phyloP scores from a whole-genome alignment of 306 rosid genomes.

The Fragaria vesca region DNA sequence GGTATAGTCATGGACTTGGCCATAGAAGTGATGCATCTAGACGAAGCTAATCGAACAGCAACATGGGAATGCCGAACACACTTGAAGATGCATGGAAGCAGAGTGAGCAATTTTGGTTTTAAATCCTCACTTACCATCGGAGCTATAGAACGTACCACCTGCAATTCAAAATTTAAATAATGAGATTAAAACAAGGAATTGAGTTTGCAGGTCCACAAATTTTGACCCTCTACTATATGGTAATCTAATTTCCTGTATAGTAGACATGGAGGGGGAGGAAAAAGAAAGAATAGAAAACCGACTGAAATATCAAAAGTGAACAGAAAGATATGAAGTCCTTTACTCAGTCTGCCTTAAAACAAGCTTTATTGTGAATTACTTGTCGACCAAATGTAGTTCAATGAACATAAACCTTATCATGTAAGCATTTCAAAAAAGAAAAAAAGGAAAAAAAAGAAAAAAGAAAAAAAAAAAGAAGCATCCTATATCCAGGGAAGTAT shows the following conservation, averaged over 20 bases:
- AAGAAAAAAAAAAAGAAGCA: background rate
- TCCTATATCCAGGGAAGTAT: background rate
- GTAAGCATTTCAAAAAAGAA: background rate
- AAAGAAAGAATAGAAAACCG: background rate
- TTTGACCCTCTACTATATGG: background rate
- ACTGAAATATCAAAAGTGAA: background rate
- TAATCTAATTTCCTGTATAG: constrained; percentile 1
- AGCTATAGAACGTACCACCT: constrained; percentile 88
- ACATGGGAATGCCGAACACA: constrained; percentile 79
- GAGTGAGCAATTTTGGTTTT: constrained; percentile 79
- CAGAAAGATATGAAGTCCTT: background rate
- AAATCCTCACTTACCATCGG: constrained; percentile 68
- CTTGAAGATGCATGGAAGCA: constrained; percentile 81
- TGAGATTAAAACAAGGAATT: background rate
- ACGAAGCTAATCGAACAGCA: constrained; percentile 96
- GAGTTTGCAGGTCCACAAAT: background rate
- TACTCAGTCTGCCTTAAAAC: background rate
- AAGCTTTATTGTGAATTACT: background rate
- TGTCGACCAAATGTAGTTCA: constrained; percentile 1
- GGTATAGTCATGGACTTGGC: constrained; percentile 78
- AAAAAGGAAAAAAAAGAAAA: background rate
- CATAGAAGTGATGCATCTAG: constrained; percentile 94
- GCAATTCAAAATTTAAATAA: constrained; percentile 25
- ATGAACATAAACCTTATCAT: background rate
- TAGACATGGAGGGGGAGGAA: background rate